These are phyloP conservation scores for Maudiozyma barnettii DNA, from an alignment of 805 yeast genomes.

Conservation along the genomic window DNA sequence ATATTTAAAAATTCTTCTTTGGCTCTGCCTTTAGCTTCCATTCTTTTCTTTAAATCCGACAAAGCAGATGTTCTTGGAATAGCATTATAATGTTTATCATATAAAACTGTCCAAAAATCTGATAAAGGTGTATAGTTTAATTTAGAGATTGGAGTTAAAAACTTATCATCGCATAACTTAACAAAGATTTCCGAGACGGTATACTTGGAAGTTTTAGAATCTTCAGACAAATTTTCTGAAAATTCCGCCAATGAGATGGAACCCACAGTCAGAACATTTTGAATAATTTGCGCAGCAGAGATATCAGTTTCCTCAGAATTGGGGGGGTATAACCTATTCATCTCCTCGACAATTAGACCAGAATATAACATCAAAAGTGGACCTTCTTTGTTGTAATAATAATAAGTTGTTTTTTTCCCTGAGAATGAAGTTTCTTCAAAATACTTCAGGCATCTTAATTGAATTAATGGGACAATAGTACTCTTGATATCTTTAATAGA, in stretches of 20 bases:
- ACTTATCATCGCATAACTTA: constrained; percentile 39
- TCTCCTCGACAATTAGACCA: constrained; percentile 59
- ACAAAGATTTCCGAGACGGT: constrained; percentile 33
- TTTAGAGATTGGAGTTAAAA: constrained; percentile 40
- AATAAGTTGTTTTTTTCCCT: constrained; percentile 34
- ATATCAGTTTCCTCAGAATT: constrained; percentile 4
- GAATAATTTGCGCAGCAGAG: constrained; percentile 41
- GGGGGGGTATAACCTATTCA: constrained; percentile 33
- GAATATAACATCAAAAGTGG: constrained; percentile 55
- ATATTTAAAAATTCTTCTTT: constrained; percentile 31
- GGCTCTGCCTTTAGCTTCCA: constrained; percentile 50
- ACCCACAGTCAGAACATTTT: constrained; percentile 62
- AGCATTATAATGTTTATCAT: constrained; percentile 31
- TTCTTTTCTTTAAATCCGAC: constrained; percentile 47
- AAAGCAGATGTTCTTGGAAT: constrained; percentile 33
- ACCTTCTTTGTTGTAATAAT: constrained; percentile 57
- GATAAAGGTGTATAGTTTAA: constrained; percentile 30
- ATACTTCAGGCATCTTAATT: constrained; percentile 63
- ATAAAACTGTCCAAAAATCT: constrained; percentile 35
- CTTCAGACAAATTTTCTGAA: constrained; percentile 17
- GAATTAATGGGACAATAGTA: constrained; percentile 66
- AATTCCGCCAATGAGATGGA: constrained; percentile 51
- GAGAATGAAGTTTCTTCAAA: constrained; percentile 39
- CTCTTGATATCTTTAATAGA: constrained; percentile 47
- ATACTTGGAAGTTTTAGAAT: constrained; percentile 15